Conservation (phyloP, 2,329 filamentous ascomycete genomes). For the Paraphaeosphaeria sporulosa region DNA sequence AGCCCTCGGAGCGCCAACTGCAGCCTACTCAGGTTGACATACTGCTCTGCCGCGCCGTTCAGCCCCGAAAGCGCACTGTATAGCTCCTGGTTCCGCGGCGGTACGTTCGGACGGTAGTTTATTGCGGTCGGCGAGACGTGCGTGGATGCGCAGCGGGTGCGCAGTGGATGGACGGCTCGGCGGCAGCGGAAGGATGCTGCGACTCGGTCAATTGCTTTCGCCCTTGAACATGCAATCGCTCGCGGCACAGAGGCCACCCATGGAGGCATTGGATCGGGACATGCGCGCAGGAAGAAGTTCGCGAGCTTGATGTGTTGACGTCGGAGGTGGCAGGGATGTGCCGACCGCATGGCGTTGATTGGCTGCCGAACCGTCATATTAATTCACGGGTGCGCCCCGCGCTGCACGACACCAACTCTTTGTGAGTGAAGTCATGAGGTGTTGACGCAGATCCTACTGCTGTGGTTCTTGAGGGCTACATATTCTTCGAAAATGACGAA, state of each 20-base stretch:
- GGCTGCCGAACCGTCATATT: not conserved
- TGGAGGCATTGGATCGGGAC: conserved; percentile 51
- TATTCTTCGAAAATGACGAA: conserved; percentile 44
- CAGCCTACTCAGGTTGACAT: conserved; percentile 73
- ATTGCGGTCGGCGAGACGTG: conserved; percentile 62
- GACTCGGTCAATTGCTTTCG: conserved; percentile 37
- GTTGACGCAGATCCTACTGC: not conserved
- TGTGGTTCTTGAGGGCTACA: not conserved
- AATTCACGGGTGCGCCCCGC: not conserved
- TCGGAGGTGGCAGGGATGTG: not conserved
- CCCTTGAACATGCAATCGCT: conserved; percentile 34
- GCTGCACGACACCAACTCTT: not conserved
- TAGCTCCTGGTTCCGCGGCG: conserved; percentile 63
- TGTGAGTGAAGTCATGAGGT: not conserved
- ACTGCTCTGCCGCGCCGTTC: conserved; percentile 66
- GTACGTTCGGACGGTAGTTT: conserved; percentile 62
- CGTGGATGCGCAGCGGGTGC: conserved; percentile 47
- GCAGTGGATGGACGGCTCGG: conserved; percentile 33
- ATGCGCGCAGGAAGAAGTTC: conserved; percentile 29
- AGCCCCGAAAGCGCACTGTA: conserved; percentile 67
- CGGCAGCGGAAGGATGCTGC: conserved; percentile 33
- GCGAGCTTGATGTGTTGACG: conserved; percentile 27
- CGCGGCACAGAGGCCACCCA: conserved; percentile 49
- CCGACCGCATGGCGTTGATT: conserved; percentile 6
- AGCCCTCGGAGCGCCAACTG: conserved; percentile 74